Evolutionary conservation across 176 grass and related monocot species (phyloP), one percentile per base, ranked within the genome.

Genomic region (Eleusine coracana): DNA sequence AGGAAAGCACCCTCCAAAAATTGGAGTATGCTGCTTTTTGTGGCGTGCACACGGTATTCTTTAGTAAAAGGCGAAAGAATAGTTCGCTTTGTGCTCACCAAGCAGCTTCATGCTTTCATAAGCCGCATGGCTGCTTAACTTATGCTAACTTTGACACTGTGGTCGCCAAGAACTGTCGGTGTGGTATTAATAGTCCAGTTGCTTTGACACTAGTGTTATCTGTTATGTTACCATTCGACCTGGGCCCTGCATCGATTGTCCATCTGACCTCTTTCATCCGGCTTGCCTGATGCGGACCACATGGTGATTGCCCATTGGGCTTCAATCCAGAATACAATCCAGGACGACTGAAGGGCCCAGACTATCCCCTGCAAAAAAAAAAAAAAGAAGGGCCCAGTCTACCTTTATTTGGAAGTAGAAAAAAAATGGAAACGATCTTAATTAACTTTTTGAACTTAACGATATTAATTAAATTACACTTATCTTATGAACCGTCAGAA

Each of bases 11-110:
- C 77, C 61, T 51, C 16, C 3, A 67, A 79, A 79, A 67, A 50
- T 66, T 79, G 42, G 17, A 7, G 66, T 74, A 90, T 79, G 69
- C 41, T 80, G 68, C 68, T 75, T 13, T 6, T 0, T 74, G 56
- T 88, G 34, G 5, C 55, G 73, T 8, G 72, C 89, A 85, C 89
- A 91, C 67, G 81, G 77, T 91, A 91, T 94, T 87, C 71, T 85
- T 91, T 91, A 89, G 89, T 87, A 91, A 91, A 94, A 87, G 80
- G 74, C 81, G 81, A 89, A 94, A 89, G 67, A 91, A 80, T 83
- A 89, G 77, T 87, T 94, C 62, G 37, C 68, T 87, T 11, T 89
- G 83, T 81, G 86, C 86, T 81, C 89, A 72, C 68, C 77, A 83
- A 73, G 81, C 86, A 87, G 76, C 86, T 89, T 49, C 63, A 16